Evolutionary conservation across 306 rosid species (phyloP), one percentile per base, ranked within the genome.

Genomic region (Dalbergia oliveri): DNA sequence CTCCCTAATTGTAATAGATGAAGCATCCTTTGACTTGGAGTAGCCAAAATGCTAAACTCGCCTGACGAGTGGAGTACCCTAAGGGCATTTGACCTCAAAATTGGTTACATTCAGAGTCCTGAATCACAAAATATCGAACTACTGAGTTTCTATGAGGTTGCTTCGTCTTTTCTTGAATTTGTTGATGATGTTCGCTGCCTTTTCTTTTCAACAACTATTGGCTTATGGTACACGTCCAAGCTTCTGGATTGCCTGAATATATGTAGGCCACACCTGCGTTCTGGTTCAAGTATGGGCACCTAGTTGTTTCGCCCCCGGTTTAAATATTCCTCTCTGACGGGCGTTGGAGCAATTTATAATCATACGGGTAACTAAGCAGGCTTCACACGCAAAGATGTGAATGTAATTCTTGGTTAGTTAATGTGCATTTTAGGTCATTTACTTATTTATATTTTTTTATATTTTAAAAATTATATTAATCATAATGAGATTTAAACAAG

Each of bases 141-240:
- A 23, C 16, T 14, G 15, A 21, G 54, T 60, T 73, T 74, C 79
- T 9, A 4, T 39, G 79, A 47, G 0, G 44, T 58, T 41, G 16
- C 69, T 23, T 74, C 34, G 43, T 74, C 45, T 59, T 74, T 74
- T 74, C 45, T 58, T 74, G 45, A 15, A 59, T 7, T 14, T 26
- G 19, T 57, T 65, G 50, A n/a, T n/a, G n/a, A 65, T 62, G 39
- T 59, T 26, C 65, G 26, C 11, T 59, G 65, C 65, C 65, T 11
- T 59, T 23, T 59, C 37, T 21, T 59, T 59, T 59, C 35, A 47
- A 47, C 53, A 10, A 47, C n/a, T 10, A 11, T 47, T 11, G 53
- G 53, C 53, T 41, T 6, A 6, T 41, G 3, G 2, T 43, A 43
- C 47, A 7, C 47, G 10, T 2, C 9, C 11, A 43, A 8, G 10